Base-by-base conservation (phyloP, 2,329 filamentous ascomycete genomes). In the Clarireedia monteithiana region DNA sequence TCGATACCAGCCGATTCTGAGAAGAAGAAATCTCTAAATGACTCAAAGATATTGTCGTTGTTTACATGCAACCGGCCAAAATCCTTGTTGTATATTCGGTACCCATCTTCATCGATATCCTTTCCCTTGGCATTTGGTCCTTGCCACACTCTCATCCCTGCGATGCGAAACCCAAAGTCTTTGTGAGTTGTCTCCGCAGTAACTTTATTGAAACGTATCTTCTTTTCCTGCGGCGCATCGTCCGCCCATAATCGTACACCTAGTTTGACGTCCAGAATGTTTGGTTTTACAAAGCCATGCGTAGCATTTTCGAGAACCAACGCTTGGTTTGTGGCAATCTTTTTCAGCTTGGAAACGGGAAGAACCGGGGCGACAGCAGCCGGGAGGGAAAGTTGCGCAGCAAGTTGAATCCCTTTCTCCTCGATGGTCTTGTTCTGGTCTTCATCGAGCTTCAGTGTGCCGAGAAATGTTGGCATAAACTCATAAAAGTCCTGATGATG, bases 241-340 rank as follows among this genome's bases (percentile, higher is more conserved):
- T 95, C 89, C 14, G 89, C 92, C 86, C 91, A 97, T 5, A 99
- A 74, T 34, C 89, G 81, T 50, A 84, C 80, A 45, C 94, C 94
- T 20, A 99, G 82, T 74, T 99, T 99, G 62, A 95, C 82, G 68
- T 99, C 94, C 57, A 99, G 76, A 6, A 99, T 90, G 64, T 96
- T 97, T 6, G 94, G 90, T 57, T 82, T 81, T 65, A 81, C 82
- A 75, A 91, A 97, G 0, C 89, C 90, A 61, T 82, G 80, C 0
- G 90, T 85, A 6, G 89, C 81, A 69, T 96, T 96, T 68, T 91
- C 87, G 27, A 97, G 76, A 12, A 95, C 91, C 17, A 96, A 85
- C 2, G 89, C 88, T 54, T 83, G 77, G 55, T 91, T 84, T 0
- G 91, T 96, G 24, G 82, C 78, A 58, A 97, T 91, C 40, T 63